Percentiles rank a stretch among this genome's conserved stretches.
Evolutionary conservation across 441 rosid species (phyloP).

Genomic region (Jatropha podagrica): DNA sequence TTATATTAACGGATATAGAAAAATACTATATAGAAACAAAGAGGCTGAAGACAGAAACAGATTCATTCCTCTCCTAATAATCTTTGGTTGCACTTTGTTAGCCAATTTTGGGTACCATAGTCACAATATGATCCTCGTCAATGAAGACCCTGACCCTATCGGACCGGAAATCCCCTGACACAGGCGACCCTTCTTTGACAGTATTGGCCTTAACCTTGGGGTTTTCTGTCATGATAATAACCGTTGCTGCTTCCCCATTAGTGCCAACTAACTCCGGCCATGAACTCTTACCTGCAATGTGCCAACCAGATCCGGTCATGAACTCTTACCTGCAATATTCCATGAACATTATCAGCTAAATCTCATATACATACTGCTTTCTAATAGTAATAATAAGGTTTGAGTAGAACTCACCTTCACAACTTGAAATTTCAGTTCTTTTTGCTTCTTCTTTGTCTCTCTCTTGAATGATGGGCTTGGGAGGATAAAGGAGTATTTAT

Average conservation of each 20-base stretch:
- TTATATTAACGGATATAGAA: too few species aligned
- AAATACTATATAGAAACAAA: too few species aligned
- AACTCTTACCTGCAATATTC: slow-evolving; percentile 25
- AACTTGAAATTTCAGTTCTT: slow-evolving; percentile 12
- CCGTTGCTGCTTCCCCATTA: slow-evolving; percentile 26
- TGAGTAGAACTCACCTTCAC: slow-evolving; percentile 6
- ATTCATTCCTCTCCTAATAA: background rate
- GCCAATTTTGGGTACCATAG: slow-evolving; percentile 31
- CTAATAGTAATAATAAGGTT: too few species aligned
- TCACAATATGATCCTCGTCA: slow-evolving; percentile 29
- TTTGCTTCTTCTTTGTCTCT: background rate
- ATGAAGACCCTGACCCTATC: slow-evolving; percentile 48
- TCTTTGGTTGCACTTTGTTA: slow-evolving; percentile 7
- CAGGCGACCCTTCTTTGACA: slow-evolving; percentile 32
- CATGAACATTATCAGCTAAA: background rate
- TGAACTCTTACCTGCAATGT: slow-evolving; percentile 36
- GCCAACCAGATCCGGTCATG: slow-evolving; percentile 49
- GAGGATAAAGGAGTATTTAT: background rate
- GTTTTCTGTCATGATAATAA: slow-evolving; percentile 28
- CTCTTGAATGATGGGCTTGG: background rate
- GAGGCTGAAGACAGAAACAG: too few species aligned
- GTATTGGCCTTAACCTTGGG: slow-evolving; percentile 33
- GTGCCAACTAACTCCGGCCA: slow-evolving; percentile 47
- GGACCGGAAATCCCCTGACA: slow-evolving; percentile 27
- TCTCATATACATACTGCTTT: too few species aligned